These are phyloP conservation scores for Eimeria acervulina DNA, from an alignment of 169 alveolate species.

Conservation along the genomic window DNA sequence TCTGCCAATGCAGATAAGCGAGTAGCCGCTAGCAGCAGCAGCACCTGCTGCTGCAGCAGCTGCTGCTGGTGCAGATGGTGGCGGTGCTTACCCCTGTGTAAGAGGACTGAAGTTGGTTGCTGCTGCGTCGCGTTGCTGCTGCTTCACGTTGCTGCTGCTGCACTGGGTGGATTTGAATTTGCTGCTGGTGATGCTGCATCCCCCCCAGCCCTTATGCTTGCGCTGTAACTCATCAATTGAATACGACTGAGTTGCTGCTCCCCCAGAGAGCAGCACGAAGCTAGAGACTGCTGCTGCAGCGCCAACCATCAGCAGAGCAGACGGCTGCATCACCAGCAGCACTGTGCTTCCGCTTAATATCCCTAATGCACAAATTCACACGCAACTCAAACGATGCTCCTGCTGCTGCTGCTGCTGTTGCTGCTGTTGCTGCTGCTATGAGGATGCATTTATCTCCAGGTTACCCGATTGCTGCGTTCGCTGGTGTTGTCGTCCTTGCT, in stretches of 20 bases:
- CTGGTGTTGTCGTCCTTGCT: not conserved
- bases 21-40: not conserved
- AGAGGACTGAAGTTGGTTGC: not conserved
- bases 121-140: not conserved
- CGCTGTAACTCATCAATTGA: not conserved
- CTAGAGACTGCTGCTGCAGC: not conserved
- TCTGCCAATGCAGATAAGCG: too few species aligned
- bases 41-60: not conserved
- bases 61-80: not conserved
- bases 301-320: not conserved
- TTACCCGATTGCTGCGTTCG: too few species aligned
- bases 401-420: not conserved
- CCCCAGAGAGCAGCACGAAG: slow-evolving; percentile 21
- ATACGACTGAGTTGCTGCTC: not conserved
- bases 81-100: not conserved
- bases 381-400: not conserved
- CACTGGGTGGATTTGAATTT: not conserved
- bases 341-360: slow-evolving; percentile 51
- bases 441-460: too few species aligned
- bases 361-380: slow-evolving; percentile 1
- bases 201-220: not conserved
- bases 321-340: slow-evolving; percentile 68
- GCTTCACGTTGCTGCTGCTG: slow-evolving; percentile 31
- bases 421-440: too few species aligned
- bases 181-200: slow-evolving; percentile 15